These are phyloP conservation scores for Ampelocalamus luodianensis DNA, from an alignment of 176 grass and related monocot genomes.

Conservation along the genomic window DNA sequence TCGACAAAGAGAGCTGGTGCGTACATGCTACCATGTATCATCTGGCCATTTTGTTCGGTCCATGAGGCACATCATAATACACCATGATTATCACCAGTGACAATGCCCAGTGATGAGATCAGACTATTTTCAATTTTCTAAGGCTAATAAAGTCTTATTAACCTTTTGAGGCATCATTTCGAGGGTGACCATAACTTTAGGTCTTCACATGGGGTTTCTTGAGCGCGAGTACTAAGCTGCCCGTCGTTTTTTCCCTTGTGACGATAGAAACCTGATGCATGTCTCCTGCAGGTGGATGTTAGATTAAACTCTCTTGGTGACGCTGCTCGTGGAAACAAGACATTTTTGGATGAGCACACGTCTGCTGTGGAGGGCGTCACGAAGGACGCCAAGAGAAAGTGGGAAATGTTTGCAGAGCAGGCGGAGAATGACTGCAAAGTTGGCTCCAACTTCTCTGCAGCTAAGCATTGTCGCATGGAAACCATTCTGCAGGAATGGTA, in stretches of 20 bases:
- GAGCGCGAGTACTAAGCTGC: not conserved
- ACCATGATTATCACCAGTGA: not conserved
- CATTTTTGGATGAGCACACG: constrained; percentile 74
- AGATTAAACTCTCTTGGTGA: constrained; percentile 69
- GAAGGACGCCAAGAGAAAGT: constrained; percentile 93
- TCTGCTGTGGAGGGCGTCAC: constrained; percentile 64
- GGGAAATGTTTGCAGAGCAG: constrained; percentile 83
- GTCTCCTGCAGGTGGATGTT: constrained; percentile 70
- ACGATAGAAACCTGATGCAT: not conserved
- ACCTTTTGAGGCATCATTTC: not conserved
- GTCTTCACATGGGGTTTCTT: not conserved
- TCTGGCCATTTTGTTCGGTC: not conserved
- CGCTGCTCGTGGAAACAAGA: constrained; percentile 67
- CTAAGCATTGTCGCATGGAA: constrained; percentile 94
- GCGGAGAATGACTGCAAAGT: constrained; percentile 68
- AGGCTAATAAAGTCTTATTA: too few relatives aligned
- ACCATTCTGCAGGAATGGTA: constrained; percentile 78
- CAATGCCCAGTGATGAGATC: not conserved
- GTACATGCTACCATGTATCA: not conserved
- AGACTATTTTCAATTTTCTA: not conserved
- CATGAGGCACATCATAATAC: constrained; percentile 5
- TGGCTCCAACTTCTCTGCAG: constrained; percentile 74
- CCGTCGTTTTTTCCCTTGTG: not conserved
- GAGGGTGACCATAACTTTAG: not conserved
- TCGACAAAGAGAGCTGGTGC: constrained; percentile 86